These are phyloP conservation scores for Russula earlei DNA, from an alignment of 768 basidiomycete genomes.

Conservation along the genomic window DNA sequence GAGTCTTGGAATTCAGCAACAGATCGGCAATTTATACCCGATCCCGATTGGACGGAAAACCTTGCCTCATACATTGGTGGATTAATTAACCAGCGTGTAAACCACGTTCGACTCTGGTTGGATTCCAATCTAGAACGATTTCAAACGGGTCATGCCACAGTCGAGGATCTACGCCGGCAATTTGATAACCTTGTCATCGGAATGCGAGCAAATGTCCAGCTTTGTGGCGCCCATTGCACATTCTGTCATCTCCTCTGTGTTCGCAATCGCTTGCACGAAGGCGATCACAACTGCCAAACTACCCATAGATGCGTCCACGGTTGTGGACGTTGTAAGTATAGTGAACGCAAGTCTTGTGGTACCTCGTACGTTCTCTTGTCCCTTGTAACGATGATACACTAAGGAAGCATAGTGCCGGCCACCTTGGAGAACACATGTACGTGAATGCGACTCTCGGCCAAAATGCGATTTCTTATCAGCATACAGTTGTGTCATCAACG, in stretches of 20 bases:
- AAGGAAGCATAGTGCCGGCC: constrained; percentile 38
- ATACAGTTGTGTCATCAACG: constrained; percentile 36
- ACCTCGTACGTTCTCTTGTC: constrained; percentile 33
- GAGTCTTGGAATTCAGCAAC: constrained; percentile 27
- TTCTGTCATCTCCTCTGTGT: constrained; percentile 43
- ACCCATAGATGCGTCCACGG: constrained; percentile 38
- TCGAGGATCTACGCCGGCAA: constrained; percentile 36
- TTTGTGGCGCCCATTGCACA: constrained; percentile 41
- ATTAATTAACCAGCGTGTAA: constrained; percentile 35
- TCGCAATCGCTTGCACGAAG: constrained; percentile 36
- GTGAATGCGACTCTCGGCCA: constrained; percentile 6
- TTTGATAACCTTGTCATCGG: constrained; percentile 38
- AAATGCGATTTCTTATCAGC: neutral
- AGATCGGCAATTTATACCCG: constrained; percentile 30
- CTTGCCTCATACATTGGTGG: constrained; percentile 33
- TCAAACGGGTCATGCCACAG: constrained; percentile 33
- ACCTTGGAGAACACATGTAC: constrained; percentile 46
- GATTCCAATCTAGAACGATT: constrained; percentile 40
- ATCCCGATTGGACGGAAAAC: constrained; percentile 34
- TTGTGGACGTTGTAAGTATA: constrained; percentile 30
- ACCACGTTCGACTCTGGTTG: constrained; percentile 45
- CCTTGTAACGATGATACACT: neutral
- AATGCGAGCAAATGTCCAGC: constrained; percentile 35
- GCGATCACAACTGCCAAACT: constrained; percentile 41
- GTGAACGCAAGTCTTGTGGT: constrained; percentile 31